Evolutionary conservation across 805 yeast genomes (phyloP), one percentile per base, ranked within the genome.

Genomic region (Phaffomyces antillensis): DNA sequence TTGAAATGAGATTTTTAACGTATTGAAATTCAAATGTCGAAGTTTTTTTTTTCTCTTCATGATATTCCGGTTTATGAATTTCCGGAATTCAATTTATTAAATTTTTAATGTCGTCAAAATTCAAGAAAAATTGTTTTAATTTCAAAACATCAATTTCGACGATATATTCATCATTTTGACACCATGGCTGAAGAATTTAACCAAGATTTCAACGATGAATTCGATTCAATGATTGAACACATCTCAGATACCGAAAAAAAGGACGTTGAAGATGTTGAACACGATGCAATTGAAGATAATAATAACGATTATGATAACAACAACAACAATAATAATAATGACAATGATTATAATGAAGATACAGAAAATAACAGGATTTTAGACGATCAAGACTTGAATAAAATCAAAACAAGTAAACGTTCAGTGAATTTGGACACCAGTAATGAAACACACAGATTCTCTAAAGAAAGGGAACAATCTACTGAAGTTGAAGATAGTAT

Each of bases 381-480:
- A 11, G 71, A 66, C 36, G 62, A 63, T 5, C 61, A 55, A 12
- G 55, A 60, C 43, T 31, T 57, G 11, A 36, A 46, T 24, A 45
- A 45, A 30, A 33, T 53, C 40, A 55, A 52, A 40, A 49, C 55
- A 12, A 42, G 52, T 26, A 58, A 53, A 37, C 59, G 61, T 36
- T 34, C 51, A 2, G 45, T 38, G 17, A 49, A 28, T 3, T 28
- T 42, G 25, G 36, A 39, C 31, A 45, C 46, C 20, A 37, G 41
- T 17, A 42, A 36, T 16, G 50, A 40, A 42, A 46, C 42, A 36
- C 43, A 16, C 18, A 42, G 32, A 13, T 37, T 40, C 12, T 35
- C 42, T 31, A 33, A 44, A 41, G 10, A 37, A 32, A 31, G 37
- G 31, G 28, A 20, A 7, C 26, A 9, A 12, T 9, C 25, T 17